Conservation (phyloP, 202 grass and related monocot genomes). For the Digitaria exilis region DNA sequence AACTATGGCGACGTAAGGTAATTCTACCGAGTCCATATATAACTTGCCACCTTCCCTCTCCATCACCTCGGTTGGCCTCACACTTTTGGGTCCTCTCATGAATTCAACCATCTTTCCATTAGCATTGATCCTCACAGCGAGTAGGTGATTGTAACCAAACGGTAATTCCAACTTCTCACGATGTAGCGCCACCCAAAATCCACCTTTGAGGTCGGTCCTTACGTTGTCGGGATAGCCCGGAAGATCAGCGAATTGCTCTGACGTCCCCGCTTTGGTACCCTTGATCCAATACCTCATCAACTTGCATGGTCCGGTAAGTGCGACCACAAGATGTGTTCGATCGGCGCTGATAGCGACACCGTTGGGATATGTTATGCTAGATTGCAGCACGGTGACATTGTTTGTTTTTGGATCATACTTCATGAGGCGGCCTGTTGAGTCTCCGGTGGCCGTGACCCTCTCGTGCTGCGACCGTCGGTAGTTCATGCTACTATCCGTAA, state of each 20-base stretch:
- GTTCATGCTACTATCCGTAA: too few species aligned
- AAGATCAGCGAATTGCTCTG: slow-evolving; percentile 39
- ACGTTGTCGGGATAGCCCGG: slow-evolving; percentile 54
- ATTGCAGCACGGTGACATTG: slow-evolving; percentile 27
- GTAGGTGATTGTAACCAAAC: background rate
- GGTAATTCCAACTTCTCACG: background rate
- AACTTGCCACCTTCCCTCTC: background rate
- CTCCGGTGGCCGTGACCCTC: slow-evolving; percentile 5
- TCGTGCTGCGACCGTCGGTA: too few species aligned
- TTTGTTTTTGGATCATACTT: slow-evolving; percentile 29
- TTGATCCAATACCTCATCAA: slow-evolving; percentile 49
- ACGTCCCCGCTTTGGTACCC: slow-evolving; percentile 29
- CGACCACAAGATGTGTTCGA: slow-evolving; percentile 37
- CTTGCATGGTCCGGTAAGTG: slow-evolving; percentile 36
- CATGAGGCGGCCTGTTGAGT: slow-evolving; percentile 40
- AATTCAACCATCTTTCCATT: background rate
- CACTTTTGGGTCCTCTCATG: background rate
- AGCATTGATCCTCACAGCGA: background rate
- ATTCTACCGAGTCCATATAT: background rate
- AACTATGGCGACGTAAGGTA: background rate
- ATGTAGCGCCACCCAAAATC: slow-evolving; percentile 46
- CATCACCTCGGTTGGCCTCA: background rate
- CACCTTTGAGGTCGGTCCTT: slow-evolving; percentile 26
- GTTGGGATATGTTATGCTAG: slow-evolving; percentile 47
- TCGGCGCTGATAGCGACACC: slow-evolving; percentile 47